A percentile compares a stretch with the other conserved stretches of the same genome.
Evolutionary conservation across 495 filamentous ascomycete genomes (phyloP).

Genomic region (Talaromyces wortmannii): DNA sequence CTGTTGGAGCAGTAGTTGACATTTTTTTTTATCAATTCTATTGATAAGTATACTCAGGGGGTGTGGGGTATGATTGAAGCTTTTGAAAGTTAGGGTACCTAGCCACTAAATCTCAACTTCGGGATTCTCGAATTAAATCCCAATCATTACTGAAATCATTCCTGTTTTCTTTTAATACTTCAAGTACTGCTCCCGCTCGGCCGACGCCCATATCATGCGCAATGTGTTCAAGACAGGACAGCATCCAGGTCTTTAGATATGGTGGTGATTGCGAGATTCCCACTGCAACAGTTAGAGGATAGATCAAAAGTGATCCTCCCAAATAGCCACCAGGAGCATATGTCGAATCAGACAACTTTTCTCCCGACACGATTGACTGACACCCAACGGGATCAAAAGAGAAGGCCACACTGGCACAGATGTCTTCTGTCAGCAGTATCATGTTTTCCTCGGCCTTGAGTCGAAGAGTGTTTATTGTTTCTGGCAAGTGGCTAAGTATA

Average conservation of each 20-base stretch:
- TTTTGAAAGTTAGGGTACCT: too few relatives aligned
- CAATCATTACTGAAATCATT: too few relatives aligned
- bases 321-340: background rate
- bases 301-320: background rate
- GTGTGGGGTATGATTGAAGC: too few relatives aligned
- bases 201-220: background rate
- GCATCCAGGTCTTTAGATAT: background rate
- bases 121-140: too few relatives aligned
- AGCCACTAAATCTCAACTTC: too few relatives aligned
- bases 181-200: background rate
- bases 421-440: conserved; percentile 25
- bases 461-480: background rate
- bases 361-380: background rate
- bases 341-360: background rate
- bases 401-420: conserved; percentile 37
- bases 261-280: background rate
- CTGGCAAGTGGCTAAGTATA: background rate
- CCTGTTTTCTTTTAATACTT: background rate
- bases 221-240: background rate
- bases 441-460: background rate
- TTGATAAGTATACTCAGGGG: too few relatives aligned
- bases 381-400: conserved; percentile 13
- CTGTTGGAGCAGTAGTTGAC: too few relatives aligned
- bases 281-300: background rate
- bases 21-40: too few relatives aligned